These are phyloP conservation scores for Adansonia gregorii DNA, from an alignment of 441 rosid genomes.

Conservation along the genomic window DNA sequence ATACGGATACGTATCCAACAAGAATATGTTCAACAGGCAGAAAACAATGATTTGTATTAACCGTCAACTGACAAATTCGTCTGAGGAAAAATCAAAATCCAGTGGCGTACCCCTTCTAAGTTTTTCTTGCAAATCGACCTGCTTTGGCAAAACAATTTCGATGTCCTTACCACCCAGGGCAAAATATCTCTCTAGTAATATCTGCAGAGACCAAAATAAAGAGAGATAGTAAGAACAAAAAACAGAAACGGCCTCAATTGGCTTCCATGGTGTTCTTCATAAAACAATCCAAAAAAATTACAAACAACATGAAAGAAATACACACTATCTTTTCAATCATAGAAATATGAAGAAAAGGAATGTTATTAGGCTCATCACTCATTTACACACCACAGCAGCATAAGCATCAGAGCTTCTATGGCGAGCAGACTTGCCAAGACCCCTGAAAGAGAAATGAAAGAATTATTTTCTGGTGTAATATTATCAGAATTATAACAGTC, in stretches of 20 bases:
- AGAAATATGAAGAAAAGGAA: neutral
- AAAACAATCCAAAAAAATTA: neutral
- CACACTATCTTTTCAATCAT: neutral
- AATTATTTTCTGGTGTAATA: neutral
- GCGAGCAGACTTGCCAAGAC: slow-evolving; percentile 56
- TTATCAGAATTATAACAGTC: neutral
- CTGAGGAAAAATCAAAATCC: slow-evolving; percentile 58
- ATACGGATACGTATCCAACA: neutral
- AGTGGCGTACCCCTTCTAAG: slow-evolving; percentile 52
- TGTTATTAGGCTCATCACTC: neutral
- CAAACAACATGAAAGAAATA: neutral
- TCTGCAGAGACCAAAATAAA: slow-evolving; percentile 44
- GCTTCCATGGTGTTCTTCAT: neutral
- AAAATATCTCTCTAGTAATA: slow-evolving; percentile 79
- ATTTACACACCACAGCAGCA: slow-evolving; percentile 71
- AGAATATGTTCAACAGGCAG: neutral
- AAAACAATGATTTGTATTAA: neutral
- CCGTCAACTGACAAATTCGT: slow-evolving; percentile 29
- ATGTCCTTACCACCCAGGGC: slow-evolving; percentile 54
- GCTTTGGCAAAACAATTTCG: slow-evolving; percentile 79
- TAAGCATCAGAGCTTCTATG: slow-evolving; percentile 66
- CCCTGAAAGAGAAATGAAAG: slow-evolving; percentile 50
- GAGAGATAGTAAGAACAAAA: neutral
- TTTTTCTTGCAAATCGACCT: slow-evolving; percentile 67
- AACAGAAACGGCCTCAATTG: neutral